Conservation (phyloP, 2,329 filamentous ascomycete genomes). For the Sphaerulina populicola region DNA sequence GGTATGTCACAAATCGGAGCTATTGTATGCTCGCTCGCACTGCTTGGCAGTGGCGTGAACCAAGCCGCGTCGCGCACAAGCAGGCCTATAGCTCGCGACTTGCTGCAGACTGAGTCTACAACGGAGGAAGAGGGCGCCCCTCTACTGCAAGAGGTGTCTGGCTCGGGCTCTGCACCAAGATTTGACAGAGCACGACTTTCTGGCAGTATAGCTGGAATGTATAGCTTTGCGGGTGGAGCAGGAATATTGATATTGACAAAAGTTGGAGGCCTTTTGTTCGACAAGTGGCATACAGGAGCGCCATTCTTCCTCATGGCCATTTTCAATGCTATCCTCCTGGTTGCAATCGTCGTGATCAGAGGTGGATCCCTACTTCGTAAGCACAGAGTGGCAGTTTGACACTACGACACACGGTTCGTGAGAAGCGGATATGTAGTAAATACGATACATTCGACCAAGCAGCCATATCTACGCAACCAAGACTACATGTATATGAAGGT, state of each 20-base stretch:
- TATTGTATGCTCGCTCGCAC: constrained; percentile 89
- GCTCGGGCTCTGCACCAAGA: background rate
- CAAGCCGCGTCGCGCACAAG: background rate
- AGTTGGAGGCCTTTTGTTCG: constrained; percentile 77
- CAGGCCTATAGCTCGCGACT: constrained; percentile 9
- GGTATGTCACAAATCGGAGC: constrained; percentile 92
- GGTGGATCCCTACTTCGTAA: constrained; percentile 12
- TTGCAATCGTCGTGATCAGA: constrained; percentile 32
- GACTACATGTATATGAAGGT: no score
- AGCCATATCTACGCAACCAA: no score
- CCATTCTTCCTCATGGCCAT: constrained; percentile 92
- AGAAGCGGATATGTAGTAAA: no score
- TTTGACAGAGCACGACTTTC: constrained; percentile 54
- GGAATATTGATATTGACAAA: constrained; percentile 91
- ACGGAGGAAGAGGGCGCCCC: constrained; percentile 24
- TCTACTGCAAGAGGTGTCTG: constrained; percentile 17
- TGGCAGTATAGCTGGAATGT: constrained; percentile 88
- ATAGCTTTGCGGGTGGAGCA: constrained; percentile 80
- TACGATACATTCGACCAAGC: no score
- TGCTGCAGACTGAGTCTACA: background rate
- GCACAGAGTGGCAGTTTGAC: background rate
- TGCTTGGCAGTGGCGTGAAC: constrained; percentile 73
- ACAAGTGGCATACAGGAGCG: constrained; percentile 61
- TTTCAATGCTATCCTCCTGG: constrained; percentile 69
- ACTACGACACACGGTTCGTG: no score